Evolutionary conservation across 2,329 filamentous ascomycete species (phyloP), one percentile per base, ranked within the genome.

Genomic region (Pezicula carpinea): DNA sequence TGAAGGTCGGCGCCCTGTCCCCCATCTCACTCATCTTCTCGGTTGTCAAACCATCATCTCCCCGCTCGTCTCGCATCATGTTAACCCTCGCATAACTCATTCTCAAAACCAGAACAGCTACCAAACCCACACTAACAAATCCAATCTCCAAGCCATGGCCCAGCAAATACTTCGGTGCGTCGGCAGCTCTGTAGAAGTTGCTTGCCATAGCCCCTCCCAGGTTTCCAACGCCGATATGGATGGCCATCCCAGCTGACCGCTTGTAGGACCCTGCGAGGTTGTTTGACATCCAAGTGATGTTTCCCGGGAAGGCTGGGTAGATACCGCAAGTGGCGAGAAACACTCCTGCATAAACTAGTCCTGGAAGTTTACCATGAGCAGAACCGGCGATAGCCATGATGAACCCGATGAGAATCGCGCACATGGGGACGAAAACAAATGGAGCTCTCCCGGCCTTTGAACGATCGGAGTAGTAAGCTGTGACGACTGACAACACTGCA

Each of bases 171-270:
- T 69, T 65, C 0, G 76, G 76, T 1, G 59, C 58, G 48, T 79
- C 76, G 4, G 61, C 63, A 22, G 67, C 61, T 3, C 83, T 74
- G 56, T 88, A 89, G 56, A 88, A 87, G 57, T 88, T 88, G 5
- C 81, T 83, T 0, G 83, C 80, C 76, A 87, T 85, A 1, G 82
- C 83, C 2, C 75, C 75, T 10, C 72, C 75, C 2, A 79, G 62
- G 46, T 84, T 85, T 0, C 81, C 82, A 13, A 80, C 55, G 0
- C 77, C 77, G 42, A 85, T 83, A 35, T 82, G 79, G 11, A 85
- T 66, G 0, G 80, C 82, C 75, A 85, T 85, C 2, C 80, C 82
- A 0, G 74, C 76, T 7, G 75, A 75, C 5, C 82, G 72, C 53
- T 74, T 74, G 47, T 70, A 71, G 10, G 80, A 73, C 0, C 81